Evolutionary conservation across 441 rosid genomes (phyloP), one percentile per base, ranked within the genome.

Genomic region (Melastoma candidum): DNA sequence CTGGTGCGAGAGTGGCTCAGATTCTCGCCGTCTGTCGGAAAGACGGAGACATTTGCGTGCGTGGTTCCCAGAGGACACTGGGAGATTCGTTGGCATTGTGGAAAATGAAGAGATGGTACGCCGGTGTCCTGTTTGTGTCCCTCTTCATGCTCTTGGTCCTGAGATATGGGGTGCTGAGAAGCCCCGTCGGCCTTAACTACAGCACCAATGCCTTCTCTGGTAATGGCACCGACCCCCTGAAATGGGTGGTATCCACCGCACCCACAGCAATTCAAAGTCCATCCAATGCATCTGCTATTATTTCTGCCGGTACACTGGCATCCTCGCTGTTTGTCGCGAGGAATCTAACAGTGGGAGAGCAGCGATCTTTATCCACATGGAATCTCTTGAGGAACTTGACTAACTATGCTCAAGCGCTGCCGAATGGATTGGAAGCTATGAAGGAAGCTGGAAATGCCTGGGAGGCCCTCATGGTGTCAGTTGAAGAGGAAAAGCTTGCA

Each of bases 381-480:
- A 69, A 81, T 66, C 80, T 72, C 57, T 62, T 93, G 71, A 72
- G 67, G 39, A 65, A 76, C 46, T 64, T 89, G 65, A 74, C 78
- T 69, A 78, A 81, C 71, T 74, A 78, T 63, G 79, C 90, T 29
- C 93, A 77, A 69, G 74, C 43, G 51, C 76, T 88, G 55, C 76
- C 77, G 24, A 84, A 80, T 66, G 97, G 90, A 67, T 63, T 86
- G 26, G 96, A 81, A 47, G 98, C 97, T 7, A 77, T 93, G 13
- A 89, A 81, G 74, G 97, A 86, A 74, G 98, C 96, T 59, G 75
- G 81, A 66, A 76, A 59, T 71, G 96, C 95, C 12, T 93, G 97
- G 96, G 74, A 69, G 63, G 80, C 47, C 65, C 93, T 88, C 53
- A 73, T 93, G 84, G 72, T 72, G 54, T 76, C 87, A 12, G 61